A percentile compares a stretch with the other conserved stretches of the same genome.
Conservation (phyloP, 2,329 filamentous ascomycete genomes). For the Fusarium sulawesiense region DNA sequence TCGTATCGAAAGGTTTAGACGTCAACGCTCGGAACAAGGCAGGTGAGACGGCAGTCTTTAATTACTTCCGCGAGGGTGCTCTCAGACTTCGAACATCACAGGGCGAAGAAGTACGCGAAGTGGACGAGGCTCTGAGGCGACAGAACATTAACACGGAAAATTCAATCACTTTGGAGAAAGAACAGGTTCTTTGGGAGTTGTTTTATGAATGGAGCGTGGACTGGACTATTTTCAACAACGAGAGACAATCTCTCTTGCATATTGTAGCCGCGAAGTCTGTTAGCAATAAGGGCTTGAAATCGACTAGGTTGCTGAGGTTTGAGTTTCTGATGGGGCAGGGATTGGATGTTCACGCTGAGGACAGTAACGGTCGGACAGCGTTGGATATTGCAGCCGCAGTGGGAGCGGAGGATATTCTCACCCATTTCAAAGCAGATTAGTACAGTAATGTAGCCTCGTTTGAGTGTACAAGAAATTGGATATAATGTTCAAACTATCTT, state of each 20-base stretch:
- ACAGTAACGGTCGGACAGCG: neutral
- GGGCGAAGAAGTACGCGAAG: neutral
- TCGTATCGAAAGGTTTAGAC: neutral
- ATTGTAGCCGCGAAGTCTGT: neutral
- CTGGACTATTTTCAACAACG: neutral
- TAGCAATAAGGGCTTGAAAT: rapidly evolving
- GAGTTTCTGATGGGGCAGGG: neutral
- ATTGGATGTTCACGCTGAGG: neutral
- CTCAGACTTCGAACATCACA: neutral
- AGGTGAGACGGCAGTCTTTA: neutral
- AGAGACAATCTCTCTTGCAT: neutral
- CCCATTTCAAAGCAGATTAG: neutral
- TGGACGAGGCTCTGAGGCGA: too few species aligned
- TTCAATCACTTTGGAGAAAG: neutral
- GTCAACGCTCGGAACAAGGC: neutral
- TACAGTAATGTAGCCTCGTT: neutral
- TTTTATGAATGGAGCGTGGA: neutral
- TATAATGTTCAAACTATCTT: too few species aligned
- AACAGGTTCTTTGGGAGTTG: neutral
- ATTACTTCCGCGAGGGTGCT: neutral
- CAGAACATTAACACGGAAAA: too few species aligned
- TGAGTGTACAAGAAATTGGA: too few species aligned
- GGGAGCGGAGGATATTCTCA: neutral
- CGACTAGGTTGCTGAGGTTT: neutral
- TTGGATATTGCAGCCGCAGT: neutral